phyloP scores from a whole-genome alignment of 257 asterid genomes.

The Solanum sparsipilum region DNA sequence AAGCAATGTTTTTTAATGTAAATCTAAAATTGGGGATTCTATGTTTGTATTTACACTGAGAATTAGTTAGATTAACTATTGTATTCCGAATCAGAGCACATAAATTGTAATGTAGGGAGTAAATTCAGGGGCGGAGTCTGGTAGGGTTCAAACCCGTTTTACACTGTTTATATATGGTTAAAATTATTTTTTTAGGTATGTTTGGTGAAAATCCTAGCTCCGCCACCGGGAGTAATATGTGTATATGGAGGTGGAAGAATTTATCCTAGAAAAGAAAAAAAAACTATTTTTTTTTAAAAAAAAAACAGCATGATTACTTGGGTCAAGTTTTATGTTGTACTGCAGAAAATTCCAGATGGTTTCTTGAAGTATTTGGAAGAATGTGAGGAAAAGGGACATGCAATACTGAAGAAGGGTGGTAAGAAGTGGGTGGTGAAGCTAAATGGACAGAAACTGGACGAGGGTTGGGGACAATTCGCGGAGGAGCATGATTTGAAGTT shows the following conservation, averaged over 20 bases:
- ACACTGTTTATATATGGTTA: not conserved
- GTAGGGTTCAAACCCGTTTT: not conserved
- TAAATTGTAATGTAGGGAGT: not conserved
- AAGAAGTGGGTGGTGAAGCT: not conserved
- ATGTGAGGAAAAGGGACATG: not conserved
- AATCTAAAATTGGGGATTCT: not conserved
- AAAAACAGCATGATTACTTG: not conserved
- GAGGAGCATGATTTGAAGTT: not conserved
- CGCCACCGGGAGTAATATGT: not conserved
- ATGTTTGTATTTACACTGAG: not conserved
- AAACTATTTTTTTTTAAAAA: not conserved
- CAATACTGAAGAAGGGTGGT: not conserved
- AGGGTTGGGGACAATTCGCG: not conserved
- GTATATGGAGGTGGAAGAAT: not conserved
- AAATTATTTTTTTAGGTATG: not conserved
- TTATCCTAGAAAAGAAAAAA: not conserved
- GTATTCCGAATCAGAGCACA: not conserved
- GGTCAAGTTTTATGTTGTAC: not conserved
- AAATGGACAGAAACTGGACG: not conserved
- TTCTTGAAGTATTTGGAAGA: not conserved
- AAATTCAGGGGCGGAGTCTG: not conserved
- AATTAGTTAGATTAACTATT: not conserved
- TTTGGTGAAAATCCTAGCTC: not conserved
- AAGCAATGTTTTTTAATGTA: not conserved
- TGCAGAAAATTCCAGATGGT: not conserved